A percentile compares a stretch with the other conserved stretches of the same genome.
These are phyloP conservation scores for Aspergillus quadrilineatus DNA, from an alignment of 2,329 filamentous ascomycete genomes.

Conservation along the genomic window DNA sequence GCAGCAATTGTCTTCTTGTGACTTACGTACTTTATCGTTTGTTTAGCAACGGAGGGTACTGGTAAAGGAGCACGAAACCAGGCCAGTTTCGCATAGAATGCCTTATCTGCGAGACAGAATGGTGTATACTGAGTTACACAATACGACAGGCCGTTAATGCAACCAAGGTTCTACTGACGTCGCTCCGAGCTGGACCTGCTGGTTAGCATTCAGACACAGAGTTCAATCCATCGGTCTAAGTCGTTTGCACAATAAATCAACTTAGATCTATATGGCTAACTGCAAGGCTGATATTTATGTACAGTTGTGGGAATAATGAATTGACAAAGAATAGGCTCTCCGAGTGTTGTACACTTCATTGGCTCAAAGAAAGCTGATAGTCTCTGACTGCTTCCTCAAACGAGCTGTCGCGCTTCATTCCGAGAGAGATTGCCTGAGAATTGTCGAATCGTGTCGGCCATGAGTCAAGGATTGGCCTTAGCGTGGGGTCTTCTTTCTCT, in stretches of 20 bases:
- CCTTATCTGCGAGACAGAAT: no score
- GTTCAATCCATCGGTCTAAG: no score
- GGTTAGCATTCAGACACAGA: no score
- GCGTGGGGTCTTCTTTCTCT: slow-evolving; percentile 52
- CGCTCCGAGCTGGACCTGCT: no score
- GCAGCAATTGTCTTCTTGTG: neutral
- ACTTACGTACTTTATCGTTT: no score
- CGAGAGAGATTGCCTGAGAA: slow-evolving; percentile 50
- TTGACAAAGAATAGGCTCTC: neutral
- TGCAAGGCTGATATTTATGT: neutral
- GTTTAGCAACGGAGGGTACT: no score
- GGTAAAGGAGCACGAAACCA: no score
- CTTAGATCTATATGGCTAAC: neutral
- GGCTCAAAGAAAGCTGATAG: slow-evolving; percentile 46
- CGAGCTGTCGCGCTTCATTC: slow-evolving; percentile 52
- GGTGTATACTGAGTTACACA: no score
- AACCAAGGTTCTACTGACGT: no score
- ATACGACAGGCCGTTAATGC: no score
- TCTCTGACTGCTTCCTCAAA: slow-evolving; percentile 58
- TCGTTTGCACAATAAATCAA: neutral
- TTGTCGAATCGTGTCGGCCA: slow-evolving; percentile 60
- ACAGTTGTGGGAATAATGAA: neutral
- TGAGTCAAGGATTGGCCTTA: slow-evolving; percentile 55
- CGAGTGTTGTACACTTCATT: slow-evolving; percentile 8
- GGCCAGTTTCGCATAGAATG: no score